Evolutionary conservation across 2,329 filamentous ascomycete species (phyloP).

Genomic region (Fusarium armeniacum): DNA sequence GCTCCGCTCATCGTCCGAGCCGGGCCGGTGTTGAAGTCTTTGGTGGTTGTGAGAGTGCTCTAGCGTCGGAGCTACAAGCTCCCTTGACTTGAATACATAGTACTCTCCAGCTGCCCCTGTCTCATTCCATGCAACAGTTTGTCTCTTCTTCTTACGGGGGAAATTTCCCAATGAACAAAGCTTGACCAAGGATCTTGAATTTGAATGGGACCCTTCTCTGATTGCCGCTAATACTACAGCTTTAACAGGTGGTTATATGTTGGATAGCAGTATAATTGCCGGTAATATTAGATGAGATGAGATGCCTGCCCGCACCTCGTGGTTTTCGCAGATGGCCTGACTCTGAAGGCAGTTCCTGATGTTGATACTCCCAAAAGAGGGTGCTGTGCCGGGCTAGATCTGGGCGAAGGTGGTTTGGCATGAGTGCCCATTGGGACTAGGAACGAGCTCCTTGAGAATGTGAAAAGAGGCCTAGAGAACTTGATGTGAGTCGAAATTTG

Average conservation of each 20-base stretch:
- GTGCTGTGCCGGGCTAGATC: slow-evolving; percentile 1
- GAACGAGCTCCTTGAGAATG: slow-evolving; percentile 8
- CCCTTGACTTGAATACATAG: slow-evolving; percentile 28
- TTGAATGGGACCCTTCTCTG: slow-evolving; percentile 24
- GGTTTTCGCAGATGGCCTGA: slow-evolving; percentile 10
- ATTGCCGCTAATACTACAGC: slow-evolving; percentile 18
- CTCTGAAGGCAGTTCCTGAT: slow-evolving; percentile 3
- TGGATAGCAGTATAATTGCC: background rate
- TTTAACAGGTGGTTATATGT: slow-evolving; percentile 10
- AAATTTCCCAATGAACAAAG: slow-evolving; percentile 32
- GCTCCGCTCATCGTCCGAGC: slow-evolving; percentile 49
- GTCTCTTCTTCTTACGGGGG: slow-evolving; percentile 24
- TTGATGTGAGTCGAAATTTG: slow-evolving; percentile 8
- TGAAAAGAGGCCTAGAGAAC: slow-evolving; percentile 18
- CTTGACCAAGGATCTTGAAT: slow-evolving; percentile 13
- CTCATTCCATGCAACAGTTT: slow-evolving; percentile 25
- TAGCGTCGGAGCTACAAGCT: slow-evolving; percentile 37
- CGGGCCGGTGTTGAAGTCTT: slow-evolving; percentile 44
- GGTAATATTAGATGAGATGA: background rate
- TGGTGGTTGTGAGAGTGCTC: slow-evolving; percentile 36
- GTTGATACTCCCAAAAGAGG: slow-evolving; percentile 1
- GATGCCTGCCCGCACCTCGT: slow-evolving; percentile 1
- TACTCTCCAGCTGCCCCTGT: slow-evolving; percentile 32
- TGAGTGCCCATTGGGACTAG: slow-evolving; percentile 3
- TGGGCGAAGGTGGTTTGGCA: background rate